Conservation (phyloP, 371 early-diverging fungal genomes). For the Mucor lusitanicus region DNA sequence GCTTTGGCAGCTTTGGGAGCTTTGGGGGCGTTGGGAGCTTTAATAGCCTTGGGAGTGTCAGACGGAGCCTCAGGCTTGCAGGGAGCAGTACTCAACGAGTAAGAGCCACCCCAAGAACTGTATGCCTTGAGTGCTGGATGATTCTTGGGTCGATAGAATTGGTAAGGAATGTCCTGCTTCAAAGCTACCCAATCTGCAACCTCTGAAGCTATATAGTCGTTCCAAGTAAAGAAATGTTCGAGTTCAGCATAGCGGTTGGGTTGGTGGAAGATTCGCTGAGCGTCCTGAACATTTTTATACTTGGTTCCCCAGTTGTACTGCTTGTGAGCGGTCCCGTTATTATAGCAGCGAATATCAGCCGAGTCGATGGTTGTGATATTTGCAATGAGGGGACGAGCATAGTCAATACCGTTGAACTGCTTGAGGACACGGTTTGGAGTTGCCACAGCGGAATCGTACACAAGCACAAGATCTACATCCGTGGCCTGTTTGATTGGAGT, state of each 20-base stretch:
- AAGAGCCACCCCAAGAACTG: neutral
- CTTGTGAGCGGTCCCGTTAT: neutral
- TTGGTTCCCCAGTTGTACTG: neutral
- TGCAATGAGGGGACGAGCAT: neutral
- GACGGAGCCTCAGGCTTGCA: too few species aligned
- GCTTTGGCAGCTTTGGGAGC: neutral
- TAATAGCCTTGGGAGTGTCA: too few species aligned
- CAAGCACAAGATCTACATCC: neutral
- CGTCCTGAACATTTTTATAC: neutral
- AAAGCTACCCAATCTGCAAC: neutral
- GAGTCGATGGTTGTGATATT: slow-evolving; percentile 1
- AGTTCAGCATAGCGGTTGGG: neutral
- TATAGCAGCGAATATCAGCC: neutral
- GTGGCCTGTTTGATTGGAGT: neutral
- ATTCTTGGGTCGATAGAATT: neutral
- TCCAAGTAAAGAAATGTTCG: neutral
- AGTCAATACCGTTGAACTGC: neutral
- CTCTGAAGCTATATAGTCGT: neutral
- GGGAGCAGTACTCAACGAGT: neutral
- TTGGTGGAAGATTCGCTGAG: neutral
- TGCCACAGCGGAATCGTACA: neutral
- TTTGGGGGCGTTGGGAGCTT: too few species aligned
- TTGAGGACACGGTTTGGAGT: neutral
- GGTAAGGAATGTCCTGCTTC: neutral
- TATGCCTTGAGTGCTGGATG: neutral